These are phyloP conservation scores for Dicorynia guianensis DNA, from an alignment of 306 rosid genomes.

Conservation along the genomic window DNA sequence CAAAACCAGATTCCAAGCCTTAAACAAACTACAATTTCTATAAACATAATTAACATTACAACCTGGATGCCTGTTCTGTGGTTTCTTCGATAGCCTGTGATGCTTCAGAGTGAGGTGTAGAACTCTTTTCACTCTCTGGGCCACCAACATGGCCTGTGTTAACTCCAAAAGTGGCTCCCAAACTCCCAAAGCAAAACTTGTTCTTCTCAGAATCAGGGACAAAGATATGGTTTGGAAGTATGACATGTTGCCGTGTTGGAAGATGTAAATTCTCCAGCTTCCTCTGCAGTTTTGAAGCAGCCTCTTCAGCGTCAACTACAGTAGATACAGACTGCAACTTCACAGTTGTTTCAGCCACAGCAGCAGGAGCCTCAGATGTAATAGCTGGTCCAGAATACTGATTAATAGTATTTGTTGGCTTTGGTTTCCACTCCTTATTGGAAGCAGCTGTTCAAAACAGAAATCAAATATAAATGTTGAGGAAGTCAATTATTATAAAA, in stretches of 20 bases:
- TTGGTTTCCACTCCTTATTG: conserved; percentile 79
- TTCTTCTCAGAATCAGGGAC: conserved; percentile 70
- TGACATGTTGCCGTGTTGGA: conserved; percentile 60
- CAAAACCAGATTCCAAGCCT: not conserved
- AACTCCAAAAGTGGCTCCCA: conserved; percentile 58
- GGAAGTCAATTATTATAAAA: conserved; percentile 6
- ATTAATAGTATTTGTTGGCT: conserved; percentile 47
- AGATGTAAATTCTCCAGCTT: conserved; percentile 58
- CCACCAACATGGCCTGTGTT: conserved; percentile 35
- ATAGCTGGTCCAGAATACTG: conserved; percentile 49
- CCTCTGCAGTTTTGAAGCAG: conserved; percentile 52
- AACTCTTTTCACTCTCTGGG: conserved; percentile 58
- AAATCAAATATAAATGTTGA: conserved; percentile 28
- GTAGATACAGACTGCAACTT: conserved; percentile 45
- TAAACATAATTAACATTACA: not conserved
- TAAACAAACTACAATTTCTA: conserved; percentile 34
- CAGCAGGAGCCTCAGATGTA: conserved; percentile 46
- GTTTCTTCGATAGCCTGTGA: conserved; percentile 56
- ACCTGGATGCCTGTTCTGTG: conserved; percentile 41
- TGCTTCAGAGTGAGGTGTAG: conserved; percentile 51
- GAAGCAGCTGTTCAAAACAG: conserved; percentile 55
- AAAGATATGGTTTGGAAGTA: conserved; percentile 66
- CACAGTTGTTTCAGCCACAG: conserved; percentile 35
- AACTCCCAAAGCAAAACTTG: conserved; percentile 72
- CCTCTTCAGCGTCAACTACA: conserved; percentile 53